Evolutionary conservation across 345 rosid species (phyloP).

Genomic region (Ceriops decandra): DNA sequence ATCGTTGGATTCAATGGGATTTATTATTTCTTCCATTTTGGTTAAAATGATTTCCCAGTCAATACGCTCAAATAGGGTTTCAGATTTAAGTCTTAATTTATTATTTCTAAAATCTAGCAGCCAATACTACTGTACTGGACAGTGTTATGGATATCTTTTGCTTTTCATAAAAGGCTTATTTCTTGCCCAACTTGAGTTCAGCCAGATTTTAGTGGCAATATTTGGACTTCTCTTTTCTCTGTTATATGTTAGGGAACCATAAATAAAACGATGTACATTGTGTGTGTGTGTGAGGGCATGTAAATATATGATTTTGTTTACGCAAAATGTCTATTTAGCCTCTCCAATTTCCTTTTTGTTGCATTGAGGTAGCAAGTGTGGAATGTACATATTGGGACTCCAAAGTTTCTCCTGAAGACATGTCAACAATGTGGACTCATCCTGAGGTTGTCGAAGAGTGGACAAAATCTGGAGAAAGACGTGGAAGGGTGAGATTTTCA

Average conservation of each 20-base stretch:
- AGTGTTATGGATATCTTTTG: neutral
- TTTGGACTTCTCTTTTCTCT: neutral
- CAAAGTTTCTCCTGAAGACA: conserved; percentile 73
- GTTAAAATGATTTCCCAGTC: no score
- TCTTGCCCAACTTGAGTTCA: no score
- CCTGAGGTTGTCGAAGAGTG: conserved; percentile 69
- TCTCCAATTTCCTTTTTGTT: conserved; percentile 11
- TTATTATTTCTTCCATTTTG: neutral
- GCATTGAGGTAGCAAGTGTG: conserved; percentile 35
- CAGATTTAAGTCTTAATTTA: no score
- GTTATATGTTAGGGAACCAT: neutral
- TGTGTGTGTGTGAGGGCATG: neutral
- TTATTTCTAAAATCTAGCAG: neutral
- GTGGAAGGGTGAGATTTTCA: conserved; percentile 78
- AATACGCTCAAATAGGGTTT: no score
- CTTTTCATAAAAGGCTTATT: no score
- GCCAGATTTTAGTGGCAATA: neutral
- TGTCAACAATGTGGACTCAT: conserved; percentile 80
- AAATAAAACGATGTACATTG: no score
- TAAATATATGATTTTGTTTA: neutral
- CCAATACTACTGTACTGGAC: neutral
- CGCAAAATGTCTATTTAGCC: neutral
- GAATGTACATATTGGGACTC: conserved; percentile 57
- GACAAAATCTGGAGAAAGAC: conserved; percentile 64
- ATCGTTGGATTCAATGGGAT: neutral